Base-by-base conservation (phyloP, 371 early-diverging fungal species). In the Syncephalastrum racemosum region DNA sequence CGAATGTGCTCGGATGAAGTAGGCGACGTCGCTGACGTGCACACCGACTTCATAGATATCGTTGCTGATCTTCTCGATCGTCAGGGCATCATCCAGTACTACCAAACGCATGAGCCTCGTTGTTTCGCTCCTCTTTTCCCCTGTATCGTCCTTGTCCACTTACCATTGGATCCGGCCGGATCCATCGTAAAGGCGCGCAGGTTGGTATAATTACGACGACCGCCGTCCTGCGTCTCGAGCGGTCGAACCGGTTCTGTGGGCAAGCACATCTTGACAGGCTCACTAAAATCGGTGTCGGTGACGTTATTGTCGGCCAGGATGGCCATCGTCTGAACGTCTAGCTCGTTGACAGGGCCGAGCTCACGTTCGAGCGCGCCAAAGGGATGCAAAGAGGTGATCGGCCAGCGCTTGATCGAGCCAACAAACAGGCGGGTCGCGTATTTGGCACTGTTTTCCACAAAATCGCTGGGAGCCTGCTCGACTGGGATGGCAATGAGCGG, bases 1-100 rank as follows among this genome's bases (percentile, higher is more conserved):
- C 10, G 91, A 87, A 58, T 83, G 84, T 24, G 86, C 84, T 57
- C 82, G 75, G 27, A 99, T 95, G 80, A 96, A 99, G 72, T 94
- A 86, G 8, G 94, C 85, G 5, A 98, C 97, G 73, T 99, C 99
- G 51, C 98, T 97, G 67, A 99, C 95, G 68, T 99, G 98, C 15
- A 95, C 94, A 50, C 95, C 96, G 36, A 97, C 85, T 67, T 91
- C 88, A 60, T 75, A 90, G 12, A 68, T 85, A 25, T 83, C 87
- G 45, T 88, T 80, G 4, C 81, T 81, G 16, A 86, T 68, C 42
- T 72, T 63, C 31, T 75, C 64, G 59, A 85, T 77, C n/a, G 91
- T 90, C 23, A 98, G 74, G 2, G 98, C 97, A 79, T 99, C 98
- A 68, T 99, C 99, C 50, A 98, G 80, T 2, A 69, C 67, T 64